These are phyloP conservation scores for Trichosporon coremiiforme DNA, from an alignment of 1,284 basidiomycete species.

Conservation along the genomic window DNA sequence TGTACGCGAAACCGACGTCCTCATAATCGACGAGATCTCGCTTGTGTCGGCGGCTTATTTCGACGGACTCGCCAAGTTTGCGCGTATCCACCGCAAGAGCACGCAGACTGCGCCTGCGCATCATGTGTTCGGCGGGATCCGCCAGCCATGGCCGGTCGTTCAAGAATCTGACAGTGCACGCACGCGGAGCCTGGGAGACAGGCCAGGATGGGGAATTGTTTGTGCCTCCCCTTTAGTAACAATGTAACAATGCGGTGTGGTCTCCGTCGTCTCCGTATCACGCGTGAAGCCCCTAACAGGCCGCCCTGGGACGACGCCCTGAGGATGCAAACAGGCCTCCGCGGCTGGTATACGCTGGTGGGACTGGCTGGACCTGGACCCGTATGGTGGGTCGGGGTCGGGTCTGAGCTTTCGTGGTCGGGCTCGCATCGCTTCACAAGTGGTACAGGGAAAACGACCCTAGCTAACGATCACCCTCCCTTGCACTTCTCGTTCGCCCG, in stretches of 20 bases:
- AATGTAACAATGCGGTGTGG: no score
- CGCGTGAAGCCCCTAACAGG: slow-evolving; percentile 6
- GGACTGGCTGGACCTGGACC: neutral
- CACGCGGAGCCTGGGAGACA: no score
- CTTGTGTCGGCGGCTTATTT: no score
- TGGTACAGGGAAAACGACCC: slow-evolving; percentile 7
- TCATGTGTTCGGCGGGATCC: no score
- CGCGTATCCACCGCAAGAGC: no score
- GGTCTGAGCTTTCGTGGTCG: neutral
- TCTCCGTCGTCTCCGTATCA: neutral
- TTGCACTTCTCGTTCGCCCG: slow-evolving; percentile 8
- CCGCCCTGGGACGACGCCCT: neutral
- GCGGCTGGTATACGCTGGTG: neutral
- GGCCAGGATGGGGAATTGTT: neutral
- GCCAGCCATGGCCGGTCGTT: no score
- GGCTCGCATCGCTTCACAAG: slow-evolving; percentile 18
- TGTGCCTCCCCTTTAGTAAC: neutral
- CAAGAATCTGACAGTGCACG: no score
- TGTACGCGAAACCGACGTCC: no score
- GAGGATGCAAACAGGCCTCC: slow-evolving; percentile 7
- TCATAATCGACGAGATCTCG: no score
- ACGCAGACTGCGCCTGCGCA: no score
- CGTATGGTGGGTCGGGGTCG: no score
- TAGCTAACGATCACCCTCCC: neutral
- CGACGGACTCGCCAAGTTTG: no score